Base-by-base conservation (phyloP, 2,329 filamentous ascomycete species). In the Hysterium pulicare region DNA sequence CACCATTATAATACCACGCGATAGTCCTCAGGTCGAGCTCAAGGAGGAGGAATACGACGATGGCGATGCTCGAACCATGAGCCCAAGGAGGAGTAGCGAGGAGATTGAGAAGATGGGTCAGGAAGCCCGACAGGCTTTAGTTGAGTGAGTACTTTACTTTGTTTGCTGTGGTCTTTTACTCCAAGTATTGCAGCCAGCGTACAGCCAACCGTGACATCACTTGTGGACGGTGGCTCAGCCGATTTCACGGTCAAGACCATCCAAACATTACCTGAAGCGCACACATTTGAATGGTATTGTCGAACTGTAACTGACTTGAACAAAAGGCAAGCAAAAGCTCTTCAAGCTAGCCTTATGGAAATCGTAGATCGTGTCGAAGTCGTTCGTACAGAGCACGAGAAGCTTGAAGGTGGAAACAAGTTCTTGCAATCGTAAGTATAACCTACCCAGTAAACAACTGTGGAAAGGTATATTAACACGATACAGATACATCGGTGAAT, bases 391-490 rank as follows among this genome's bases (percentile, higher is more conserved):
- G 91, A 97, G 63, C 90, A 98, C 63, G 89, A 96, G 71, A 96
- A 95, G 70, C 82, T 98, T 41, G 90, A 97, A 68, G 93, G 80
- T 67, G 90, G 96, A 67, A 98, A 98, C 76, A 91, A 90, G 60
- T 96, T 97, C 62, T 72, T 98, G 36, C 91, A 97, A 68, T 75
- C 73, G 73, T 76, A 59, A 42, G 72, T 70, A 19, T 36, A 41
- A 19, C 13, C 11, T 9, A 8, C 11, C 24, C 13, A 13, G 24
- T 7, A 8, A 13, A 8, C 24, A 13, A 28, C 24, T 28, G 13
- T 28, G 7, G 24, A 13, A 28, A 7, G 7, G 13, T 40, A 10
- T 23, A 26, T 57, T 66, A 52, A 58, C 45, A 16, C 3, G 17
- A 6, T 2, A 5, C 46, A 95, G 95, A 67, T 97, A 97, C 66